A percentile compares a stretch with the other conserved stretches of the same genome.
Evolutionary conservation across 1,284 basidiomycete genomes (phyloP).

Genomic region (Ustilago nuda): DNA sequence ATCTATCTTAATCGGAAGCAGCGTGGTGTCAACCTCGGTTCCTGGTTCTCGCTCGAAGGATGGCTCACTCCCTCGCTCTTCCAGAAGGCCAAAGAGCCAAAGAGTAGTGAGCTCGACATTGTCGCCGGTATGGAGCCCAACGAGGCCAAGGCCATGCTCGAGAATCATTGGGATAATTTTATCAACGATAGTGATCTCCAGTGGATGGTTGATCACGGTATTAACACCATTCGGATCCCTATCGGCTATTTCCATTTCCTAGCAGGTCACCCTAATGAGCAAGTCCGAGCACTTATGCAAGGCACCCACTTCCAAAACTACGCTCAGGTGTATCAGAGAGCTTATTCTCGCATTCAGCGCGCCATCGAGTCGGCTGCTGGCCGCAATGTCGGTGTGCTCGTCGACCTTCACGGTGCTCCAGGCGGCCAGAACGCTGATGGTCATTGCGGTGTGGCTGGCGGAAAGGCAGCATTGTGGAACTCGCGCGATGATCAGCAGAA

Average conservation of each 20-base stretch:
- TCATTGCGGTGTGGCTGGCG: conserved; percentile 59
- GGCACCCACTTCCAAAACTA: conserved; percentile 79
- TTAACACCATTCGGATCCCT: conserved; percentile 86
- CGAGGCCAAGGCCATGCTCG: conserved; percentile 75
- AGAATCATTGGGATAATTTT: conserved; percentile 80
- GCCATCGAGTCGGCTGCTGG: conserved; percentile 77
- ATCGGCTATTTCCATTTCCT: conserved; percentile 77
- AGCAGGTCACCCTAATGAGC: conserved; percentile 80
- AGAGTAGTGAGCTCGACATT: conserved; percentile 74
- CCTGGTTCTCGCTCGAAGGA: conserved; percentile 66
- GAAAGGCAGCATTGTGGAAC: conserved; percentile 64
- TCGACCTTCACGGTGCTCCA: conserved; percentile 77
- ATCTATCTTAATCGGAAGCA: conserved; percentile 80
- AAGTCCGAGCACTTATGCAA: conserved; percentile 72
- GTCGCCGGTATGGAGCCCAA: conserved; percentile 73
- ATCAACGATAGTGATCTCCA: conserved; percentile 69
- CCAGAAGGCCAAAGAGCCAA: conserved; percentile 51
- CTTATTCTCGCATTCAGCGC: conserved; percentile 78
- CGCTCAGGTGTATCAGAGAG: conserved; percentile 76
- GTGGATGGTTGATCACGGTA: conserved; percentile 80
- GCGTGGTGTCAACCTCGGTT: conserved; percentile 84
- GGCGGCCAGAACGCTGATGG: conserved; percentile 73
- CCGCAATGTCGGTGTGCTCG: conserved; percentile 81
- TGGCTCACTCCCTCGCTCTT: conserved; percentile 69
- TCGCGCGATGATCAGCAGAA: conserved; percentile 68